Percentiles rank a stretch among this genome's conserved stretches.
Conservation (phyloP, 495 filamentous ascomycete species). For the Glarea lozoyensis region DNA sequence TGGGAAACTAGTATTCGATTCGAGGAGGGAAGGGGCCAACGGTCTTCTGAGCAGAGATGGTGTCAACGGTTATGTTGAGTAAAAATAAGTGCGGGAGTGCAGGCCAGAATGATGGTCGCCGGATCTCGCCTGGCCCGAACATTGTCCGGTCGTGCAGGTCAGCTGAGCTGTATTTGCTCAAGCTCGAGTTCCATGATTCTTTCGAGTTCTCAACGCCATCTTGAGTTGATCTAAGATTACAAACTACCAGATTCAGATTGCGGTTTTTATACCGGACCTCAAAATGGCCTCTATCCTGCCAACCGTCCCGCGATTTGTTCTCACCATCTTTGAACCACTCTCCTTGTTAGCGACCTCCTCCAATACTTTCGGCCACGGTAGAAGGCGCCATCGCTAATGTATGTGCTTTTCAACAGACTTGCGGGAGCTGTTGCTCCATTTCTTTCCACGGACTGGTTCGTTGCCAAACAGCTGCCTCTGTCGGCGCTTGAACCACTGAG, state of each 20-base stretch:
- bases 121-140: too few relatives aligned
- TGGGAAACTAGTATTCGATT: too few relatives aligned
- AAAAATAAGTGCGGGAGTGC: too few relatives aligned
- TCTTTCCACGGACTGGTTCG: conserved; percentile 47
- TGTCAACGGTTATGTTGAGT: too few relatives aligned
- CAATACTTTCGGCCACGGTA: not conserved
- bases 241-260: not conserved
- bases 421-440: conserved; percentile 48
- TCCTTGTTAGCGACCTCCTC: conserved; percentile 43
- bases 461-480: conserved; percentile 45
- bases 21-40: too few relatives aligned
- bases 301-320: conserved; percentile 40
- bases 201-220: too few relatives aligned
- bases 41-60: too few relatives aligned
- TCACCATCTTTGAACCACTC: conserved; percentile 59
- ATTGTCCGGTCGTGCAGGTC: too few relatives aligned
- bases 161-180: too few relatives aligned
- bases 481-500: conserved; percentile 17
- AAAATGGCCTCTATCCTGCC: conserved; percentile 44
- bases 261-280: not conserved
- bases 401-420: conserved; percentile 29
- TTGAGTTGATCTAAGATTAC: too few relatives aligned
- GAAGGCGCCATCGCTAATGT: not conserved
- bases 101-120: too few relatives aligned
- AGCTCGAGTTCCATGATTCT: too few relatives aligned